Percentiles rank a stretch among this genome's conserved stretches.
Evolutionary conservation across 176 grass and related monocot genomes (phyloP).

Genomic region (Oryza rufipogon): DNA sequence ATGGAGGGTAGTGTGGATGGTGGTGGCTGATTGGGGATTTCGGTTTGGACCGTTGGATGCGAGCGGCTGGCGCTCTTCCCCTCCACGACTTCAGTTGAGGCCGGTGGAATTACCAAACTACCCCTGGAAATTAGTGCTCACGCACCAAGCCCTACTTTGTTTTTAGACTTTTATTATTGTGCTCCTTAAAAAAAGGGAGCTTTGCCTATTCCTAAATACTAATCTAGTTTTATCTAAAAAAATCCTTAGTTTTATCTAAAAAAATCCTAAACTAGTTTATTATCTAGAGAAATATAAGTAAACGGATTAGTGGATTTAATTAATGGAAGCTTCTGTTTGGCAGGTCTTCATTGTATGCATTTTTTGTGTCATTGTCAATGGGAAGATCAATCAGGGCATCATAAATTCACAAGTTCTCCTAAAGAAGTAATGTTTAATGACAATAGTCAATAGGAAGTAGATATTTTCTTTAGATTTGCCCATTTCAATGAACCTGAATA

Average conservation of each 20-base stretch:
- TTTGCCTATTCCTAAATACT: neutral
- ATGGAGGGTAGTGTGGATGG: neutral
- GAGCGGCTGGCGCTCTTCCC: slow-evolving; percentile 45
- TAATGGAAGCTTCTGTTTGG: slow-evolving; percentile 27
- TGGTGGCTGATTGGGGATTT: neutral
- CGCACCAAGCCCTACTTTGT: slow-evolving; percentile 39
- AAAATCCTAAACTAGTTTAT: slow-evolving; percentile 9
- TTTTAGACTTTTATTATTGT: too few relatives aligned
- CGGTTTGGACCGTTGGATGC: slow-evolving; percentile 62
- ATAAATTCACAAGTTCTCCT: slow-evolving; percentile 4
- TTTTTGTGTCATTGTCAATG: slow-evolving; percentile 9
- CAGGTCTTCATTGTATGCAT: slow-evolving; percentile 16
- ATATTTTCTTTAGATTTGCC: slow-evolving; percentile 7
- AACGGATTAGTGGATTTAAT: neutral
- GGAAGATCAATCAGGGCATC: neutral
- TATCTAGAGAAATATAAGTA: slow-evolving; percentile 2
- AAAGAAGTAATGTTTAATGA: neutral
- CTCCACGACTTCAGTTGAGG: slow-evolving; percentile 20
- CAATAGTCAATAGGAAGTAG: slow-evolving; percentile 11
- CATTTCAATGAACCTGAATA: slow-evolving; percentile 2
- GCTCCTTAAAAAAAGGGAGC: neutral
- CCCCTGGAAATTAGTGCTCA: slow-evolving; percentile 53
- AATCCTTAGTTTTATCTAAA: slow-evolving; percentile 21
- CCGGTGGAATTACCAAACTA: slow-evolving; percentile 13
- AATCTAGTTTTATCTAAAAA: slow-evolving; percentile 18